Percentiles rank a stretch among this genome's conserved stretches.
Conservation (phyloP, 1,284 basidiomycete genomes). For the Cryptococcus sp. region DNA sequence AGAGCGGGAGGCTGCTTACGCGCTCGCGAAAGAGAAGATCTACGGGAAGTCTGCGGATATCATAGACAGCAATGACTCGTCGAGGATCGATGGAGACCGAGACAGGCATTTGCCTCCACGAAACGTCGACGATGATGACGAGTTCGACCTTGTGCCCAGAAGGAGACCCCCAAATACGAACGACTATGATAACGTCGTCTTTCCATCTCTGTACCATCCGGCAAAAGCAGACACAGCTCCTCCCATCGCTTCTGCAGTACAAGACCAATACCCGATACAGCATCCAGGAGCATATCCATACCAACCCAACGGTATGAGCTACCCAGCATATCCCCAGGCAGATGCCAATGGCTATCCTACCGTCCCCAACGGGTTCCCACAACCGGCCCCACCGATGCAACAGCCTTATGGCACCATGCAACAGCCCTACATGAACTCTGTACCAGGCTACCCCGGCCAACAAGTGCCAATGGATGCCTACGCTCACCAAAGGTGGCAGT, state of each 20-base stretch:
- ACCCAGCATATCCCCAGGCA: conserved; percentile 11
- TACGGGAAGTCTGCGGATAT: conserved; percentile 26
- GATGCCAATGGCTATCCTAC: conserved; percentile 17
- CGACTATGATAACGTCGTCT: conserved; percentile 31
- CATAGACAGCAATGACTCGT: background rate
- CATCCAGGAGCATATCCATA: conserved; percentile 3
- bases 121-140: conserved; percentile 30
- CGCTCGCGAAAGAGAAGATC: conserved; percentile 42
- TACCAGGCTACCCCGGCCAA: conserved; percentile 8
- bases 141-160: conserved; percentile 41
- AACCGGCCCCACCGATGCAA: conserved; percentile 9
- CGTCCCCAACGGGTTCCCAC: background rate
- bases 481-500: conserved; percentile 17
- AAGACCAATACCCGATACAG: conserved; percentile 6
- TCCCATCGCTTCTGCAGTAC: background rate
- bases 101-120: background rate
- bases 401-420: conserved; percentile 10
- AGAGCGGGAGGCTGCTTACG: conserved; percentile 45
- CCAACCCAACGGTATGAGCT: conserved; percentile 12
- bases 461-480: conserved; percentile 6
- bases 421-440: conserved; percentile 8
- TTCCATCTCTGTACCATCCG: conserved; percentile 41
- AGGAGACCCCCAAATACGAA: conserved; percentile 19
- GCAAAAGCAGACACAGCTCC: conserved; percentile 7
- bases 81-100: background rate